A percentile compares a stretch with the other conserved stretches of the same genome.
Evolutionary conservation across 1,139 yeast species (phyloP).

Genomic region (Scheffersomyces insectosa): DNA sequence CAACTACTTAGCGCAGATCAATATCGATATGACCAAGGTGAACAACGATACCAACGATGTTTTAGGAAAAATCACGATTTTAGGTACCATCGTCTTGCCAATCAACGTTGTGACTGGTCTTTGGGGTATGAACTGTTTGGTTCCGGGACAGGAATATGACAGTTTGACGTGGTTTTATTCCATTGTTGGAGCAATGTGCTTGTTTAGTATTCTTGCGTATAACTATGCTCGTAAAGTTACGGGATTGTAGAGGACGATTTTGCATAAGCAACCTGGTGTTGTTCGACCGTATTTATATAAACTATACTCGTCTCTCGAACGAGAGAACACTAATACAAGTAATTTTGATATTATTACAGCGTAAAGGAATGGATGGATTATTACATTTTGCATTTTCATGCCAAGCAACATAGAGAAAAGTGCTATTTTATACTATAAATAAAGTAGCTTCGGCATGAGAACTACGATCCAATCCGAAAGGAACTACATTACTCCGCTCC

Average conservation of each 20-base stretch:
- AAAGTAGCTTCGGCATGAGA: too few species aligned
- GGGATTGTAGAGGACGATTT: conserved; percentile 28
- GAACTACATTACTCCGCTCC: too few species aligned
- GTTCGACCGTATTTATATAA: background rate
- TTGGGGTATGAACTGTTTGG: conserved; percentile 98
- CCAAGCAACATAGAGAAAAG: too few species aligned
- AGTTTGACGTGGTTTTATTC: conserved; percentile 79
- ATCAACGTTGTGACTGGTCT: conserved; percentile 92
- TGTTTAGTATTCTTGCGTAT: conserved; percentile 44
- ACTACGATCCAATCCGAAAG: too few species aligned
- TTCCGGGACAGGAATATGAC: conserved; percentile 84
- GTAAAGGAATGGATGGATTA: too few species aligned
- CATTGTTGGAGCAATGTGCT: conserved; percentile 33
- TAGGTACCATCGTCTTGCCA: conserved; percentile 94
- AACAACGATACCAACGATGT: conserved; percentile 97
- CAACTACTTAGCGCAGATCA: conserved; percentile 92
- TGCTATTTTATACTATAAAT: too few species aligned
- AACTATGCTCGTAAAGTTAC: conserved; percentile 45
- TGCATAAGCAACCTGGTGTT: background rate
- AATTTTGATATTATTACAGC: too few species aligned
- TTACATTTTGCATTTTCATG: too few species aligned
- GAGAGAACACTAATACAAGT: too few species aligned
- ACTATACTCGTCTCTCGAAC: background rate
- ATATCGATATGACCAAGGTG: conserved; percentile 96
- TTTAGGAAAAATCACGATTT: conserved; percentile 84